Base-by-base conservation (phyloP, 2,329 filamentous ascomycete species). In the Ceratocystis huliohia region DNA sequence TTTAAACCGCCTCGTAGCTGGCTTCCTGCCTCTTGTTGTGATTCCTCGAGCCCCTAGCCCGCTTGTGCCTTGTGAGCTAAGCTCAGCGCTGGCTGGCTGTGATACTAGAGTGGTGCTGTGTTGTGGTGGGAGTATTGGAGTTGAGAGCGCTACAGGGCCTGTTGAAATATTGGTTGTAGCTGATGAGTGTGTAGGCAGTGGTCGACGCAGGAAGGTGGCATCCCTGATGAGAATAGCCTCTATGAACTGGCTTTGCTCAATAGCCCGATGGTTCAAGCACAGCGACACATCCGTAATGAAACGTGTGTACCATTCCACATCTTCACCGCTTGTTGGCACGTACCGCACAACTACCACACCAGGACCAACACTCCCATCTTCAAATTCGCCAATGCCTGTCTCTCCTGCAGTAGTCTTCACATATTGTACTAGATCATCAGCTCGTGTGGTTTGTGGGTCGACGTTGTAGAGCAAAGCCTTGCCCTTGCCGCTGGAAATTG, bases 241-340 rank as follows among this genome's bases (percentile, higher is more conserved):
- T 1, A 99, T 80, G 69, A 99, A 96, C 71, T 96, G 92, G 67
- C 88, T 91, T 72, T 96, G 91, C 70, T 93, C 86, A 65, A 96
- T 87, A 1, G 91, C 86, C 3, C 91, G 84, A 73, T 96, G 91
- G 68, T 91, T 87, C 13, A 95, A 81, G 59, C 84, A 80, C 22
- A 87, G 74, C 1, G 91, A 88, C 17, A 95, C 83, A 6, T 85
- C 77, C 4, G 81, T 86, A 70, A 87, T 82, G 70, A 96, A 86
- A 1, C 84, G 77, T 17, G 82, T 79, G 68, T 84, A 89, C 90
- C 89, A 96, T 8, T 82, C 78, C 65, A 79, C 72, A 48, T 80
- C 72, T 37, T 80, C 76, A 10, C 80, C 77, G 71, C 85, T 82
- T 6, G 46, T 30, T 8, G 85, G 81, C 25, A 85, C 78, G 70